phyloP scores from a whole-genome alignment of 129 eudicot genomes.

The Centaurea solstitialis region DNA sequence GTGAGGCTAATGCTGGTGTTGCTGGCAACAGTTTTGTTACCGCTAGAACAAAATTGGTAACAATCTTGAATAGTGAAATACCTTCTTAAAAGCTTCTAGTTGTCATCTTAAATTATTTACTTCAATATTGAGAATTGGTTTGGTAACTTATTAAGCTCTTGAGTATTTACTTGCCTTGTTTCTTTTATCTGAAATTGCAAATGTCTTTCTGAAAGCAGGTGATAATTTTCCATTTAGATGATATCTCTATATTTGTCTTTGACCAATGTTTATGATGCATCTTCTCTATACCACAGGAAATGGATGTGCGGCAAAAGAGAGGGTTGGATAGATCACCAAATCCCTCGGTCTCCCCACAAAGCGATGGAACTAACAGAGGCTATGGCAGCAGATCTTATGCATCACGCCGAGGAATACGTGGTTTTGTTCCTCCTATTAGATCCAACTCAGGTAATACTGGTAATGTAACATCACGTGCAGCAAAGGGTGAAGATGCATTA shows the following conservation, averaged over 20 bases:
- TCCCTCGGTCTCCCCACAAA: conserved; percentile 73
- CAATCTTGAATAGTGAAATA: conserved; percentile 10
- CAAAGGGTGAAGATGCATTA: conserved; percentile 76
- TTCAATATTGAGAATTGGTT: background rate
- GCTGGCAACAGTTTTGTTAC: conserved; percentile 84
- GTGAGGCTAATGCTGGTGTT: conserved; percentile 52
- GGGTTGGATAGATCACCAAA: conserved; percentile 76
- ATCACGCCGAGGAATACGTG: conserved; percentile 91
- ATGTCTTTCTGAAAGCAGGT: background rate
- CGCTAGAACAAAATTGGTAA: conserved; percentile 95
- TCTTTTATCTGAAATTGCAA: background rate
- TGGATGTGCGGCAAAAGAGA: conserved; percentile 76
- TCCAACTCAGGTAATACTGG: conserved; percentile 70
- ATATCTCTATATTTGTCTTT: background rate
- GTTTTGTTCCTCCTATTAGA: conserved; percentile 88
- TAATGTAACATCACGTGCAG: conserved; percentile 67
- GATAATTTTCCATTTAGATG: conserved; percentile 13
- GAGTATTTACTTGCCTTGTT: background rate
- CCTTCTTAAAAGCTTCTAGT: background rate
- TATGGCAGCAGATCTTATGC: conserved; percentile 75
- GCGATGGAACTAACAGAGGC: conserved; percentile 58
- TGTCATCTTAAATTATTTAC: background rate
- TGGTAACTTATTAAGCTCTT: background rate
- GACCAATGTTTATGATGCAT: conserved; percentile 4
- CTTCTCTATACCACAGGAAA: conserved; percentile 52